phyloP scores from a whole-genome alignment of 139 green algal genomes.

The Chlamydomonas sphaeroides region DNA sequence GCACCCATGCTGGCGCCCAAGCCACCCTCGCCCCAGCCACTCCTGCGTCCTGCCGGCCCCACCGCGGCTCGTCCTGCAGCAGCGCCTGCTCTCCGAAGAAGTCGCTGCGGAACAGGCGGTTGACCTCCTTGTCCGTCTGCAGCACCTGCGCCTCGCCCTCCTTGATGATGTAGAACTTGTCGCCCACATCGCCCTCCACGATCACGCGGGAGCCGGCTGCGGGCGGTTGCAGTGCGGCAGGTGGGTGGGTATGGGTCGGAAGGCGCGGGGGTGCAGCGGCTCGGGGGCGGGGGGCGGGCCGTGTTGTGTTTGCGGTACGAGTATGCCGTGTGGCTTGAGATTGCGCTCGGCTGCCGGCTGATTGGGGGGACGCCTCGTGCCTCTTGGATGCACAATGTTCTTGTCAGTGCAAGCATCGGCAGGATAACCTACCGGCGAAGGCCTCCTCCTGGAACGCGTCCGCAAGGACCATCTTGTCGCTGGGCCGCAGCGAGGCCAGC shows the following conservation, averaged over 20 bases:
- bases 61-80: constrained; percentile 79
- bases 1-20: too few species aligned
- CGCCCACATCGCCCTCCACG: constrained; percentile 78
- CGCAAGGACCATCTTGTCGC: constrained; percentile 81
- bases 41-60: background rate
- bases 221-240: background rate
- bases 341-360: too few species aligned
- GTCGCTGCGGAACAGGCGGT: constrained; percentile 90
- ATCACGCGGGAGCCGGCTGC: constrained; percentile 49
- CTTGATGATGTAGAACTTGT: constrained; percentile 96
- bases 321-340: too few species aligned
- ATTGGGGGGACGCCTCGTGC: too few species aligned
- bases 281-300: too few species aligned
- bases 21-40: too few species aligned
- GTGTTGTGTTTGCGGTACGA: too few species aligned
- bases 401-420: too few species aligned
- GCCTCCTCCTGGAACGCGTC: constrained; percentile 78
- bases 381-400: too few species aligned
- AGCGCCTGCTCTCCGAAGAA: constrained; percentile 94
- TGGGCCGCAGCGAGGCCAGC: constrained; percentile 67
- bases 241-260: too few species aligned
- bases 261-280: too few species aligned
- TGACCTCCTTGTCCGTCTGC: constrained; percentile 75
- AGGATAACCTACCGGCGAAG: constrained; percentile 54
- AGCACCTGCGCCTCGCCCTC: constrained; percentile 69